A percentile compares a stretch with the other conserved stretches of the same genome.
Evolutionary conservation across 192 early-diverging fungal species (phyloP).

Genomic region (Coemansia sp.): DNA sequence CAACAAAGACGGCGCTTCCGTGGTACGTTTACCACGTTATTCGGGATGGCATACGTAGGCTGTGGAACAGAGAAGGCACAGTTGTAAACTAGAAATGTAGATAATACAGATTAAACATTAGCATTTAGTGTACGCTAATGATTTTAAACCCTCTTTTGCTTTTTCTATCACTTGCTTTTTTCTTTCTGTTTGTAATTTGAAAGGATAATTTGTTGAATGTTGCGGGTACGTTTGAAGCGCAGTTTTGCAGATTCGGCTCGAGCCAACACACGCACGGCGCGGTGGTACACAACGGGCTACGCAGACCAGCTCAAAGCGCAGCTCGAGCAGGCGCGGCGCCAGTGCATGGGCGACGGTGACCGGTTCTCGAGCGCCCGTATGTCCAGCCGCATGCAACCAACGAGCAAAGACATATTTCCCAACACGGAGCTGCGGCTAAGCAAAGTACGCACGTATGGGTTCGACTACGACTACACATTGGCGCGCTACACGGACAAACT

Average conservation of each 20-base stretch:
- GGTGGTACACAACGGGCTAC: not conserved
- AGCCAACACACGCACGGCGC: too few species aligned
- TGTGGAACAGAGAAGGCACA: not conserved
- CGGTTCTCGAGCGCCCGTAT: constrained; percentile 21
- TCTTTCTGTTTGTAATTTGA: not conserved
- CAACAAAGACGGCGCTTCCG: not conserved
- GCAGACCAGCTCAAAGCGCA: constrained; percentile 20
- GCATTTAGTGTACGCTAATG: too few species aligned
- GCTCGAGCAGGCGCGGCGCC: constrained; percentile 21
- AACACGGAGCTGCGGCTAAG: constrained; percentile 61
- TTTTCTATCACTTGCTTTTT: not conserved
- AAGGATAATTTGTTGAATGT: too few species aligned
- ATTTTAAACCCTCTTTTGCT: too few species aligned
- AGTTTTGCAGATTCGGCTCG: too few species aligned
- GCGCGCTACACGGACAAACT: constrained; percentile 60
- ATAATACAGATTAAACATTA: too few species aligned
- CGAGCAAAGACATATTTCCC: constrained; percentile 53
- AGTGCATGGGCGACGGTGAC: constrained; percentile 32
- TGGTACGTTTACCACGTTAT: not conserved
- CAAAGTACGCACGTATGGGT: constrained; percentile 59
- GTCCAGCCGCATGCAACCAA: constrained; percentile 28
- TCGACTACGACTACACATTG: constrained; percentile 69
- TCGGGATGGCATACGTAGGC: constrained; percentile 16
- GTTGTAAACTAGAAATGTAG: too few species aligned
- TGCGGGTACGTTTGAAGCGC: too few species aligned